Base-by-base conservation (phyloP, 495 filamentous ascomycete genomes). In the Pseudomonodictys pantanalensis region DNA sequence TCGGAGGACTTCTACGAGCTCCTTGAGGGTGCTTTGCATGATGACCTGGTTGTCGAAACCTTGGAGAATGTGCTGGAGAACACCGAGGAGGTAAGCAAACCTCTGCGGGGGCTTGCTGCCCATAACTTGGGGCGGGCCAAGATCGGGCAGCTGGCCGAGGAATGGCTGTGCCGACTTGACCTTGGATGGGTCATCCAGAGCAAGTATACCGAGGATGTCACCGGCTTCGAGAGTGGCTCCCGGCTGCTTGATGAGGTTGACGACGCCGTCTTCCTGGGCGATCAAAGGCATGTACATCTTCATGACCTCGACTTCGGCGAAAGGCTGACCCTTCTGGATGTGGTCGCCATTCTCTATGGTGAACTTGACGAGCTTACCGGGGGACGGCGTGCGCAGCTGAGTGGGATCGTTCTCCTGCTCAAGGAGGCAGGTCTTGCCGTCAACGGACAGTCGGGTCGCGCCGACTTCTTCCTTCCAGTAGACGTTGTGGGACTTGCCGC, bases 231-330 rank as follows among this genome's bases (percentile, higher is more conserved):
- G 87, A n/a, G 91, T 93, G 18, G 93, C 90, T 66, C 93, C 93
- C 52, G 95, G 95, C 77, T 97, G 93, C 83, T 99, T 99, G 79
- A 99, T 96, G 68, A 97, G 81, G 76, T 97, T 92, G 43, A 99
- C 95, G 52, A 92, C 86, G 75, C 93, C 93, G 64, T 96, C 95
- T 73, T 99, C 93, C 73, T 92, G 87, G n/a, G 93, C 87, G 53
- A 99, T 80, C 51, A 99, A 81, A 66, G 93, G 93, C 93, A 99
- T 99, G 79, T 96, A 97, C 93, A 99, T 99, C 81, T 99, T 99
- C 93, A 99, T 99, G 73, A 99, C 95, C 73, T 99, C 93, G 51
- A 99, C 93, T 70, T 99, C 93, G 51, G 93, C 93, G 69, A 89
- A 99, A 7, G 92, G 79, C 73, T 99, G 91, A 51, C 92, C 92